These are phyloP conservation scores for Gardenia jasminoides DNA, from an alignment of 257 asterid genomes.

Conservation along the genomic window DNA sequence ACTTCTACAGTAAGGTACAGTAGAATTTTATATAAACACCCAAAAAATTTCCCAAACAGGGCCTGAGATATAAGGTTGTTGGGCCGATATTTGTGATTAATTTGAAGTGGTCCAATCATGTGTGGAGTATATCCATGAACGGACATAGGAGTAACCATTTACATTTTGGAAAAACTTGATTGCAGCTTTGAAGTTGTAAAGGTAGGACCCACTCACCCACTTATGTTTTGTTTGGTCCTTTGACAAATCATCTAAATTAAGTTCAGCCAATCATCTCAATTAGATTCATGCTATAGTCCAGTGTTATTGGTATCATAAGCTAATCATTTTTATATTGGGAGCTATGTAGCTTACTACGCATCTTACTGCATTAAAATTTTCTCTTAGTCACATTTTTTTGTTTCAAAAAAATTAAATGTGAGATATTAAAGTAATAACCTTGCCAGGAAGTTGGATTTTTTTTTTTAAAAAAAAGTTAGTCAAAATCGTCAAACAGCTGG, in stretches of 20 bases:
- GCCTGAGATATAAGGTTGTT: background rate
- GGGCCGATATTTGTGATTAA: too few species aligned
- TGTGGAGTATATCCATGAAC: background rate
- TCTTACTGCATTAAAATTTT: background rate
- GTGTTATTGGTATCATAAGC: background rate
- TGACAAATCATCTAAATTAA: background rate
- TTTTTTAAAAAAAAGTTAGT: background rate
- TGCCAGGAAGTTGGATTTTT: background rate
- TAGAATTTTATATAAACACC: too few species aligned
- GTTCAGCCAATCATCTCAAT: background rate
- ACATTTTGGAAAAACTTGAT: background rate
- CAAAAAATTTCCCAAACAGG: too few species aligned
- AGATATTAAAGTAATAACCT: background rate
- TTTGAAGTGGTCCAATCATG: too few species aligned
- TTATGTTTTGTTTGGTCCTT: background rate
- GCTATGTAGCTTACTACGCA: background rate
- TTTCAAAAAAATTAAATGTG: background rate
- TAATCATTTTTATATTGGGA: background rate
- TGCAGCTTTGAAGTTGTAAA: background rate
- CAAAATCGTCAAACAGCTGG: background rate
- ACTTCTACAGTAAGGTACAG: too few species aligned
- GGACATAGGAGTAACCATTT: background rate
- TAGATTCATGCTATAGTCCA: background rate
- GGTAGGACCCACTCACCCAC: background rate
- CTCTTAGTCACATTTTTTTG: background rate